Evolutionary conservation across 768 basidiomycete species (phyloP).

Genomic region (Pisolithus microcarpus): DNA sequence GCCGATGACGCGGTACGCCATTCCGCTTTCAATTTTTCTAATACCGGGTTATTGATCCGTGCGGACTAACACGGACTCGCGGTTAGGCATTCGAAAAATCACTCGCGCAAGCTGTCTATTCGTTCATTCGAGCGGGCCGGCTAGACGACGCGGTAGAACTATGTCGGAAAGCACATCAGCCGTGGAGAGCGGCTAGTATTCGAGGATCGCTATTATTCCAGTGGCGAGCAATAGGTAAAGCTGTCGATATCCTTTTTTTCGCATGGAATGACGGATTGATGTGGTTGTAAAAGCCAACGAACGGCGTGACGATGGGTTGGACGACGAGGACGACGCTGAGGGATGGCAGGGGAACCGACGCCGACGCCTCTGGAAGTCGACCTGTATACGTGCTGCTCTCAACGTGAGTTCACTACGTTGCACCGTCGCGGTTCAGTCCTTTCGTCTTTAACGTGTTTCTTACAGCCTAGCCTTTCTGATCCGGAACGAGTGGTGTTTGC

Average conservation of each 20-base stretch:
- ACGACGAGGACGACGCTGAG: constrained; percentile 37
- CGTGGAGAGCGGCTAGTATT: constrained; percentile 88
- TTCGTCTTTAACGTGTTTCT: background rate
- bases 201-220: constrained; percentile 74
- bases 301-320: constrained; percentile 38
- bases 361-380: constrained; percentile 80
- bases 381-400: constrained; percentile 71
- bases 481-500: constrained; percentile 86
- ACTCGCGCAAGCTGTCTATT: constrained; percentile 69
- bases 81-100: constrained; percentile 73
- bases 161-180: constrained; percentile 76
- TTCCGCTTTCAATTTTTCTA: too few species aligned
- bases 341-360: constrained; percentile 69
- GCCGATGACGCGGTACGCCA: constrained; percentile 69
- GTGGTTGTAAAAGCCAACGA: constrained; percentile 50
- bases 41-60: too few species aligned
- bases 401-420: constrained; percentile 44
- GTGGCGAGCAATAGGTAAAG: constrained; percentile 63
- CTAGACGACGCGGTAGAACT: constrained; percentile 79
- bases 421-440: background rate
- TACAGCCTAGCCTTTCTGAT: constrained; percentile 49
- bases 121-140: constrained; percentile 77
- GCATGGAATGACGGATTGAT: constrained; percentile 7
- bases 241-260: background rate
- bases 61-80: background rate